Conservation (phyloP, 2,329 filamentous ascomycete species). For the Alternaria alternata region DNA sequence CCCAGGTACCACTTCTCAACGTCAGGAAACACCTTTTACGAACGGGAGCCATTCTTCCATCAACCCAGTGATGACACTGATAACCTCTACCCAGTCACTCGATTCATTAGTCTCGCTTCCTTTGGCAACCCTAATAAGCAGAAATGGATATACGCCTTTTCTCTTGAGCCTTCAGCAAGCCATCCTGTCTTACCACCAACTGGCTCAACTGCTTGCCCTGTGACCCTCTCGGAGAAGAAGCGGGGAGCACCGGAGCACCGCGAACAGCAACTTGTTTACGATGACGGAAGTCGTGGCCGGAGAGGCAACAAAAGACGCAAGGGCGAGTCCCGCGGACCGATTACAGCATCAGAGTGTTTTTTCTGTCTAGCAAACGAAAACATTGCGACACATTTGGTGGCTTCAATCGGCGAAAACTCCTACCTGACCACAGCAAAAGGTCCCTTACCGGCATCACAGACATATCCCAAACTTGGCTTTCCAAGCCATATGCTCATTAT, state of each 20-base stretch:
- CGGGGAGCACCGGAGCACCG: conserved; percentile 56
- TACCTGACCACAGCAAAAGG: conserved; percentile 95
- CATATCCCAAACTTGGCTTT: conserved; percentile 76
- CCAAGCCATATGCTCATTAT: conserved; percentile 92
- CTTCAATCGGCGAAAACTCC: conserved; percentile 83
- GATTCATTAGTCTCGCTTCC: conserved; percentile 88
- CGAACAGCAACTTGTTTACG: conserved; percentile 49
- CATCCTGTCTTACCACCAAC: conserved; percentile 67
- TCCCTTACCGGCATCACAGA: conserved; percentile 75
- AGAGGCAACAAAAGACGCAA: conserved; percentile 51
- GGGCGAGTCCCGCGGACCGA: conserved; percentile 45
- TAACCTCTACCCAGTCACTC: conserved; percentile 71
- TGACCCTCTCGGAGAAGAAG: conserved; percentile 67
- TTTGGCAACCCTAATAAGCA: conserved; percentile 79
- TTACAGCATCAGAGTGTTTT: conserved; percentile 79
- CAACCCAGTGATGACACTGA: conserved; percentile 57
- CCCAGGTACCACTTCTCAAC: conserved; percentile 91
- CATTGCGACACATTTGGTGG: conserved; percentile 85
- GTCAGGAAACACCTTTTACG: conserved; percentile 77
- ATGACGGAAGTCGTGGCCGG: conserved; percentile 48
- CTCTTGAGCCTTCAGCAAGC: conserved; percentile 70
- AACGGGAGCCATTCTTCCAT: conserved; percentile 92
- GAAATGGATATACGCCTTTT: conserved; percentile 78
- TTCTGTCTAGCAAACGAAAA: conserved; percentile 93
- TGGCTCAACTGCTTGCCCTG: conserved; percentile 80